phyloP scores from a whole-genome alignment of 1,139 yeast genomes.

The Kodamaea anthophila region DNA sequence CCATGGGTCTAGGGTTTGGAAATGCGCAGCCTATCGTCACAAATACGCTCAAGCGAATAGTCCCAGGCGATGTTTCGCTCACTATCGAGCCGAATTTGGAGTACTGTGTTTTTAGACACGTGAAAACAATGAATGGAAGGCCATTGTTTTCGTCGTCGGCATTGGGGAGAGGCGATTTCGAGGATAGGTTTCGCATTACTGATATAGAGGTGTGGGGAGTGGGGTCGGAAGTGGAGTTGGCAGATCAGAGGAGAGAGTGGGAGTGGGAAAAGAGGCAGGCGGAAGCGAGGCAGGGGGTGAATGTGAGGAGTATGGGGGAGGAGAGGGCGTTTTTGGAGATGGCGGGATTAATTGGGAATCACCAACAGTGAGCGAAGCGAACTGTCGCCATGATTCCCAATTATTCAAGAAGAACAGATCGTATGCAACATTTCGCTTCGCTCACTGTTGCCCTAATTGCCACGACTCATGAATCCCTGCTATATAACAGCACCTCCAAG shows the following conservation, averaged over 20 bases:
- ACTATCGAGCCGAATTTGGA: slow-evolving; percentile 76
- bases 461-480: too few relatives aligned
- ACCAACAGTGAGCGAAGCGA: slow-evolving; percentile 19
- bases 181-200: slow-evolving; percentile 63
- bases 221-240: slow-evolving; percentile 70
- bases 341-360: slow-evolving; percentile 84
- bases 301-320: slow-evolving; percentile 61
- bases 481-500: too few relatives aligned
- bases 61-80: slow-evolving; percentile 69
- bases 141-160: slow-evolving; percentile 23
- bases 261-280: slow-evolving; percentile 92
- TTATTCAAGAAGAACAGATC: too few relatives aligned
- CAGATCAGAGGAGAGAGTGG: slow-evolving; percentile 73
- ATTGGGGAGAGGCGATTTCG: slow-evolving; percentile 41
- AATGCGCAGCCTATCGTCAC: slow-evolving; percentile 54
- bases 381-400: too few relatives aligned
- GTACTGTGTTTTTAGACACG: slow-evolving; percentile 71
- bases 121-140: slow-evolving; percentile 22
- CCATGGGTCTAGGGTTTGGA: slow-evolving; percentile 81
- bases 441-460: too few relatives aligned
- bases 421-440: too few relatives aligned
- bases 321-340: slow-evolving; percentile 82
- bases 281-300: slow-evolving; percentile 65
- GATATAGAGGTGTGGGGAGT: slow-evolving; percentile 91
- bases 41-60: slow-evolving; percentile 29